phyloP scores from a whole-genome alignment of 2,329 filamentous ascomycete species.

The Truncatella angustata region DNA sequence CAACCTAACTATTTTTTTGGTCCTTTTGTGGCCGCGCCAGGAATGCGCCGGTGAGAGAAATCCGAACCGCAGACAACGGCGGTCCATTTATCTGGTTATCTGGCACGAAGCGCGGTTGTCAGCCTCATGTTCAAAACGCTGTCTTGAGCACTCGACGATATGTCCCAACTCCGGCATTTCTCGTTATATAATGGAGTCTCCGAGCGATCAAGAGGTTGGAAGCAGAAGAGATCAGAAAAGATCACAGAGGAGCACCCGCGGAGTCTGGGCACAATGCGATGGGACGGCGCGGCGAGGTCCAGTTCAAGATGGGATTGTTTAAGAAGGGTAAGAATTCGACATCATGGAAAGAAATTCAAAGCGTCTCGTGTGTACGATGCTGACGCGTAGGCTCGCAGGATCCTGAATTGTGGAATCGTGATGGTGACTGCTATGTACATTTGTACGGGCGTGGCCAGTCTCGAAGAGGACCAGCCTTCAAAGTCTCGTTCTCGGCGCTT shows the following conservation, averaged over 20 bases:
- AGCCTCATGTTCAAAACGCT: background rate
- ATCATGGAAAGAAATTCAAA: background rate
- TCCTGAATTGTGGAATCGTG: slow-evolving; percentile 64
- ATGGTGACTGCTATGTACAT: slow-evolving; percentile 69
- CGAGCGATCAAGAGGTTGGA: slow-evolving; percentile 33
- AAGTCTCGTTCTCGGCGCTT: slow-evolving; percentile 58
- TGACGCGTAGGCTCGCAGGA: slow-evolving; percentile 51
- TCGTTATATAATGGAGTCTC: slow-evolving; percentile 33
- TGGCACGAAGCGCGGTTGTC: background rate
- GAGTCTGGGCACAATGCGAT: slow-evolving; percentile 41
- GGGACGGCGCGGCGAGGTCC: slow-evolving; percentile 48
- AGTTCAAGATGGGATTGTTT: slow-evolving; percentile 45
- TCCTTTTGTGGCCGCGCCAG: background rate
- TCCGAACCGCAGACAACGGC: background rate
- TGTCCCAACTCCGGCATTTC: slow-evolving; percentile 14
- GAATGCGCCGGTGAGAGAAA: background rate
- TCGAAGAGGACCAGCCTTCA: slow-evolving; percentile 65
- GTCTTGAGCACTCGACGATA: slow-evolving; percentile 10
- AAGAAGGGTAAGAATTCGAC: slow-evolving; percentile 39
- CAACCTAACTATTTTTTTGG: background rate
- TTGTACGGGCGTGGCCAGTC: slow-evolving; percentile 66
- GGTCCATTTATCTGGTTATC: background rate
- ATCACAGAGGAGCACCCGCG: slow-evolving; percentile 24
- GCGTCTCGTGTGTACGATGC: background rate
- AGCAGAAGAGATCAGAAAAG: slow-evolving; percentile 31